Evolutionary conservation across 768 basidiomycete species (phyloP).

Genomic region (Gymnopilus dilepis): DNA sequence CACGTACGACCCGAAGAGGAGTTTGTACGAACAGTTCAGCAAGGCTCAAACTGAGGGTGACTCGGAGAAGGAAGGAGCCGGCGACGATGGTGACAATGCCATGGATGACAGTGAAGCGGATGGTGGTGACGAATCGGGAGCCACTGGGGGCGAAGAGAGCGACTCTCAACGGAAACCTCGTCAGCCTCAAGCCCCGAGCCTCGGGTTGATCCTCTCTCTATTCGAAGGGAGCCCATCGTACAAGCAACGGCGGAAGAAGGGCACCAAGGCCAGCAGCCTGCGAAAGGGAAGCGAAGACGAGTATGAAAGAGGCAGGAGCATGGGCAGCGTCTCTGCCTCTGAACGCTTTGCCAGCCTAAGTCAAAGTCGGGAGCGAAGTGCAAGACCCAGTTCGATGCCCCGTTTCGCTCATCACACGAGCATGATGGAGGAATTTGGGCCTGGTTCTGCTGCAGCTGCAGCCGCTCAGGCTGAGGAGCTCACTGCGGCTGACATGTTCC

Average conservation of each 20-base stretch:
- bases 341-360: constrained; percentile 21
- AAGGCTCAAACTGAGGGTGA: constrained; percentile 36
- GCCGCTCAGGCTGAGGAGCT: constrained; percentile 34
- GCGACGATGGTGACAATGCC: constrained; percentile 17
- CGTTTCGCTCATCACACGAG: constrained; percentile 25
- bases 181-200: neutral
- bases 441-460: constrained; percentile 28
- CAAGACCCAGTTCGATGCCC: constrained; percentile 2
- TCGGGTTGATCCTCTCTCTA: constrained; percentile 55
- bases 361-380: constrained; percentile 25
- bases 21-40: constrained; percentile 89
- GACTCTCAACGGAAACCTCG: constrained; percentile 5
- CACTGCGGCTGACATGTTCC: constrained; percentile 72
- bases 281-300: constrained; percentile 37
- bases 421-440: constrained; percentile 38
- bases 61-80: constrained; percentile 18
- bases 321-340: constrained; percentile 10
- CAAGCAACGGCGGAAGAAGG: constrained; percentile 87
- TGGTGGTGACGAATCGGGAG: constrained; percentile 21
- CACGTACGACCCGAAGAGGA: constrained; percentile 84
- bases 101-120: constrained; percentile 25
- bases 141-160: constrained; percentile 22
- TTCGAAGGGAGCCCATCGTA: constrained; percentile 87
- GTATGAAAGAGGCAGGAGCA: constrained; percentile 30
- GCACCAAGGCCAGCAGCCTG: constrained; percentile 41